phyloP scores from a whole-genome alignment of 371 early-diverging fungal genomes.

The Batrachochytrium dendrobatidis region DNA sequence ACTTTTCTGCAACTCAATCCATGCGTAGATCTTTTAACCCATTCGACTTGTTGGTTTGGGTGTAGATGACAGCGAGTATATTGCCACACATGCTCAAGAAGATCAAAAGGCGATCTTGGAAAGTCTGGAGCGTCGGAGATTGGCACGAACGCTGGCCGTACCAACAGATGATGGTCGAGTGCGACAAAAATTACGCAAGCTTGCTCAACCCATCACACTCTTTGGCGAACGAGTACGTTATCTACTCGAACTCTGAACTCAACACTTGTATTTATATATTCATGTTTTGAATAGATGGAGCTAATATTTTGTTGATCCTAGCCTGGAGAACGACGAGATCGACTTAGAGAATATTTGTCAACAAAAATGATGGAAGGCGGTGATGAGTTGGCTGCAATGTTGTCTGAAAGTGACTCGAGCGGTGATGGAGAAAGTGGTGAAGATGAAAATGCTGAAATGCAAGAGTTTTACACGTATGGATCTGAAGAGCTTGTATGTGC shows the following conservation, averaged over 20 bases:
- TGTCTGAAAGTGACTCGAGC: slow-evolving; percentile 31
- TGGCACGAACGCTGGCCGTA: slow-evolving; percentile 73
- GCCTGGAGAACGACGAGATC: background rate
- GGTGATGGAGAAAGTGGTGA: slow-evolving; percentile 43
- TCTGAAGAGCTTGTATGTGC: slow-evolving; percentile 59
- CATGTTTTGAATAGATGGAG: too few relatives aligned
- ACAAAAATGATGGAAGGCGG: slow-evolving; percentile 57
- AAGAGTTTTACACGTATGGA: slow-evolving; percentile 88
- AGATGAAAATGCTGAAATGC: slow-evolving; percentile 44
- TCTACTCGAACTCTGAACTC: background rate
- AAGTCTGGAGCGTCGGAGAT: slow-evolving; percentile 76
- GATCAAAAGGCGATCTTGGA: slow-evolving; percentile 55
- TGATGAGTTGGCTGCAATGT: slow-evolving; percentile 29
- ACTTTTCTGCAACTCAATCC: too few relatives aligned
- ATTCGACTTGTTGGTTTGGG: too few relatives aligned
- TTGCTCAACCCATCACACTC: slow-evolving; percentile 78
- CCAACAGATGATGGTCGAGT: slow-evolving; percentile 90
- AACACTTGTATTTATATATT: background rate
- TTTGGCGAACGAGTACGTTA: slow-evolving; percentile 87
- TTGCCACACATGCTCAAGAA: background rate
- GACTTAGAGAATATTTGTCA: slow-evolving; percentile 67
- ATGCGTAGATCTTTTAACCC: too few relatives aligned
- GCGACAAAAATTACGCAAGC: slow-evolving; percentile 61
- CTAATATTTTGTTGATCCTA: background rate
- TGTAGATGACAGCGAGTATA: slow-evolving; percentile 1